phyloP scores from a whole-genome alignment of 192 early-diverging fungal genomes.

The Coemansia reversa region DNA sequence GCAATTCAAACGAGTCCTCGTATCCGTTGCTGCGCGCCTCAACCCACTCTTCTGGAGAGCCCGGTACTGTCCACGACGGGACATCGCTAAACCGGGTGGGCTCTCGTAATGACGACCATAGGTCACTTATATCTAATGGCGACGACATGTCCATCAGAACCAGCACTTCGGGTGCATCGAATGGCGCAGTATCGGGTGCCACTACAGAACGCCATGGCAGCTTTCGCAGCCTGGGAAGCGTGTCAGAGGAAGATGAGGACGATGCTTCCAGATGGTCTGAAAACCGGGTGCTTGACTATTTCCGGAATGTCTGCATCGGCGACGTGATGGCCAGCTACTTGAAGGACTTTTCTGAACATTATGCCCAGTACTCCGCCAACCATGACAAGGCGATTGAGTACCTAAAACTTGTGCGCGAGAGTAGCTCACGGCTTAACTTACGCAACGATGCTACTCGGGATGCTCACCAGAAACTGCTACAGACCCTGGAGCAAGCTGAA shows the following conservation, averaged over 20 bases:
- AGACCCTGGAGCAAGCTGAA: conserved; percentile 48
- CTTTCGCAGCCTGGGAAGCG: conserved; percentile 28
- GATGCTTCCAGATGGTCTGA: conserved; percentile 49
- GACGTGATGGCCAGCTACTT: conserved; percentile 52
- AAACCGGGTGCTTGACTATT: conserved; percentile 46
- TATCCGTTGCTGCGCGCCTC: conserved; percentile 22
- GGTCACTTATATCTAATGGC: conserved; percentile 22
- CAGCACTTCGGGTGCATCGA: conserved; percentile 30
- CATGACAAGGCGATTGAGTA: conserved; percentile 54
- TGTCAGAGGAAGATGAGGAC: conserved; percentile 31
- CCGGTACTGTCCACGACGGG: conserved; percentile 9
- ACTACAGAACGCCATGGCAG: conserved; percentile 27
- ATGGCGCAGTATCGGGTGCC: background rate
- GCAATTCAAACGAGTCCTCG: conserved; percentile 20
- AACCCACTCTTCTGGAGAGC: conserved; percentile 26
- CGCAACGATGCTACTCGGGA: conserved; percentile 39
- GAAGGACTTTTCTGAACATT: conserved; percentile 55
- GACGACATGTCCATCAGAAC: conserved; percentile 43
- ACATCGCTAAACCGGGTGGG: conserved; percentile 19
- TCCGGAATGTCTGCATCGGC: conserved; percentile 53
- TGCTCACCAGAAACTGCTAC: conserved; percentile 46
- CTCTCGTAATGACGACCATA: conserved; percentile 27
- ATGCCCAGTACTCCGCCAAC: conserved; percentile 54
- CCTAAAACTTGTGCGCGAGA: conserved; percentile 52
- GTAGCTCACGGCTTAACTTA: conserved; percentile 45